Evolutionary conservation across 179 eudicot species (phyloP).

Genomic region (Vitellaria paradoxa): DNA sequence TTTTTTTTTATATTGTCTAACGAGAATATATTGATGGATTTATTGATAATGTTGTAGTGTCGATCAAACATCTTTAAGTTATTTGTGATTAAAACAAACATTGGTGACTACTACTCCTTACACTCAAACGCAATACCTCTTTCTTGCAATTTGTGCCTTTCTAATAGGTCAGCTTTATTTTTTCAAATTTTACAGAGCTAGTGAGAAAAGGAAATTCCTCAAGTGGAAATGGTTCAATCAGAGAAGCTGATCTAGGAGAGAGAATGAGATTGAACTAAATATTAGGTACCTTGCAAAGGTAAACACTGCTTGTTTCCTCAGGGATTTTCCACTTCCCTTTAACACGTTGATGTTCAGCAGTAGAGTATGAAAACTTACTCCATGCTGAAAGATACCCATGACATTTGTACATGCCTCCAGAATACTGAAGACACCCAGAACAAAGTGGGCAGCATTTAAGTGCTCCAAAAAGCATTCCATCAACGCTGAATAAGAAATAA

Average conservation of each 20-base stretch:
- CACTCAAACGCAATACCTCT: neutral
- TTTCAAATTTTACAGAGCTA: slow-evolving; percentile 37
- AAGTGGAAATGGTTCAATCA: slow-evolving; percentile 15
- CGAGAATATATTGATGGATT: neutral
- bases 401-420: slow-evolving; percentile 78
- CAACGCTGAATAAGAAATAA: slow-evolving; percentile 61
- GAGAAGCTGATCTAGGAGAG: neutral
- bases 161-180: slow-evolving; percentile 10
- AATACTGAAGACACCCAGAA: slow-evolving; percentile 69
- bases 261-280: neutral
- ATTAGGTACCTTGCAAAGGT: slow-evolving; percentile 67
- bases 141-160: neutral
- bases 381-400: slow-evolving; percentile 81
- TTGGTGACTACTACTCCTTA: neutral
- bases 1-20: no score
- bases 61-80: neutral
- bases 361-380: slow-evolving; percentile 88
- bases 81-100: neutral
- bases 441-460: slow-evolving; percentile 64
- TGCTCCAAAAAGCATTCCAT: slow-evolving; percentile 96
- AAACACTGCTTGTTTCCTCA: slow-evolving; percentile 60
- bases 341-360: slow-evolving; percentile 61
- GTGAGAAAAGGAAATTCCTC: slow-evolving; percentile 27
- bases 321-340: slow-evolving; percentile 92
- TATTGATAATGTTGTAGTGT: neutral